A percentile compares a stretch with the other conserved stretches of the same genome.
Evolutionary conservation across 2,329 filamentous ascomycete genomes (phyloP).

Genomic region (Colletotrichum sp.): DNA sequence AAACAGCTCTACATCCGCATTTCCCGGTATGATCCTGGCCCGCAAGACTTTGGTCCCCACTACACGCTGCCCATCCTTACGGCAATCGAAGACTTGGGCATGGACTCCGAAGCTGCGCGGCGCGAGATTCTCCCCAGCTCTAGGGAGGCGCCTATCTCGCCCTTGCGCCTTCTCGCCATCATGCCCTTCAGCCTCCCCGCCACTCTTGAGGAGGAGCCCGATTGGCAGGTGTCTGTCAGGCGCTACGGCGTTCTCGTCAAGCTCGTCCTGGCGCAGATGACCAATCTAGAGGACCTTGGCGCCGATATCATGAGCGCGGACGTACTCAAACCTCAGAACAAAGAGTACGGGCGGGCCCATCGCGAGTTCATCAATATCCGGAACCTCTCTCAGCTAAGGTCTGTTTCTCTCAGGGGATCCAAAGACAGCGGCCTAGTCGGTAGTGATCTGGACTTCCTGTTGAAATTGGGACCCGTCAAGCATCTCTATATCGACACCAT

Average conservation of each 20-base stretch:
- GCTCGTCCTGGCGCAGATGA: background rate
- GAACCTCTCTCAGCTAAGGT: background rate
- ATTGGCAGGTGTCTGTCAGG: background rate
- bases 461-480: background rate
- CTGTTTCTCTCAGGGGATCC: background rate
- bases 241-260: background rate
- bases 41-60: background rate
- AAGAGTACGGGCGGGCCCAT: accelerated
- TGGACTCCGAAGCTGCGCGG: background rate
- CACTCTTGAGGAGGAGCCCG: too few relatives aligned
- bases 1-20: background rate
- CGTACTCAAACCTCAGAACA: background rate
- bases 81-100: background rate
- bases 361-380: background rate
- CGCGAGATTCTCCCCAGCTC: background rate
- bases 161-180: too few relatives aligned
- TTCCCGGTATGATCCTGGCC: accelerated
- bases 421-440: accelerated
- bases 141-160: too few relatives aligned
- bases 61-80: accelerated
- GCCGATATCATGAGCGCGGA: accelerated
- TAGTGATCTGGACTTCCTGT: background rate
- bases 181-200: too few relatives aligned
- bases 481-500: background rate
- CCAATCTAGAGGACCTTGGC: background rate